These are phyloP conservation scores for Erysimum cheiri DNA, from an alignment of 441 rosid species.

Conservation along the genomic window DNA sequence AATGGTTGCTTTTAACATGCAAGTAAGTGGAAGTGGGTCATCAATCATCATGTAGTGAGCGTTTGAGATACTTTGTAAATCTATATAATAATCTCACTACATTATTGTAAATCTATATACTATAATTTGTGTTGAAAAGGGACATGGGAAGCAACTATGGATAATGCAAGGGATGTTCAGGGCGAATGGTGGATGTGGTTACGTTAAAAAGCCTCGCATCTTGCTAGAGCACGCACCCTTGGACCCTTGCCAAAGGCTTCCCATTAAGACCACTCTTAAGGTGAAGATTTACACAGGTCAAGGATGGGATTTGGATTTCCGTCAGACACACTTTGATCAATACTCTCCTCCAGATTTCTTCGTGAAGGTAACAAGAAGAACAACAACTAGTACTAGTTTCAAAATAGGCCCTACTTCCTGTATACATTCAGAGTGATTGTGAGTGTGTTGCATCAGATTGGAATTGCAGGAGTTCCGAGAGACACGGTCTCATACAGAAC, in stretches of 20 bases:
- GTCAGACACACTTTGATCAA: slow-evolving; percentile 61
- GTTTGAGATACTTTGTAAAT: not conserved
- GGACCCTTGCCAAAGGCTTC: slow-evolving; percentile 44
- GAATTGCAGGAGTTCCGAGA: slow-evolving; percentile 63
- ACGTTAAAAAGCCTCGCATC: slow-evolving; percentile 62
- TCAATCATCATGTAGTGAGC: not conserved
- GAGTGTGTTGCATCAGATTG: slow-evolving; percentile 50
- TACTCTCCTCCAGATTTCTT: slow-evolving; percentile 86
- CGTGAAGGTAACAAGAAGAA: slow-evolving; percentile 55
- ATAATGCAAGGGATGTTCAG: slow-evolving; percentile 81
- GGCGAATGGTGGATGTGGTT: slow-evolving; percentile 77
- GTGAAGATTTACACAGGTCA: slow-evolving; percentile 66
- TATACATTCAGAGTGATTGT: too few relatives aligned
- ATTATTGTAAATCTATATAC: not conserved
- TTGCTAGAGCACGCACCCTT: slow-evolving; percentile 43
- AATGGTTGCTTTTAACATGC: slow-evolving; percentile 91
- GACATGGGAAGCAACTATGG: slow-evolving; percentile 65
- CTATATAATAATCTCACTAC: not conserved
- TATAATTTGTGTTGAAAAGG: slow-evolving; percentile 44
- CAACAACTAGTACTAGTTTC: not conserved
- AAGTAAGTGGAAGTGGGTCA: slow-evolving; percentile 49
- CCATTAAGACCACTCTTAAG: slow-evolving; percentile 51
- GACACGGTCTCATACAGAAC: slow-evolving; percentile 51
- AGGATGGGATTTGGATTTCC: slow-evolving; percentile 81
- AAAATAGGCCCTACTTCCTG: not conserved